These are phyloP conservation scores for Oryza longistaminata DNA, from an alignment of 176 grass and related monocot species.

Conservation along the genomic window DNA sequence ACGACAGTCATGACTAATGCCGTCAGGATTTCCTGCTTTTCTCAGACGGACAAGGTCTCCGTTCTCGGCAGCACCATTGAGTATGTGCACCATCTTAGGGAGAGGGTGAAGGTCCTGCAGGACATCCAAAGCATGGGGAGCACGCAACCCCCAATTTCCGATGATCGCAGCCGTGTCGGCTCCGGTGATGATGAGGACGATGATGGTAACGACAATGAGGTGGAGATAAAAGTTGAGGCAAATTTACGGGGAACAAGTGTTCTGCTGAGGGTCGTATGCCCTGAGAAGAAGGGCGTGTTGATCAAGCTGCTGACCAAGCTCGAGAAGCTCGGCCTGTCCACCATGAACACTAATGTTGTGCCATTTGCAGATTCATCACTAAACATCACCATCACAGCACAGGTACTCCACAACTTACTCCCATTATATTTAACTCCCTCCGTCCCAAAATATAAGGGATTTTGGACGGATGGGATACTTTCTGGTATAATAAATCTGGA, in stretches of 20 bases:
- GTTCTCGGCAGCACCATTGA: slow-evolving; percentile 32
- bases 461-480: no score
- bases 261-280: slow-evolving; percentile 33
- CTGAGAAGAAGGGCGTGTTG: slow-evolving; percentile 42
- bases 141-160: neutral
- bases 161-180: neutral
- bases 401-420: neutral
- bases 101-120: slow-evolving; percentile 23
- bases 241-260: slow-evolving; percentile 13
- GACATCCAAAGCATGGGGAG: neutral
- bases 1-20: no score
- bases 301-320: slow-evolving; percentile 40
- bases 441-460: no score
- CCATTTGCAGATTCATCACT: slow-evolving; percentile 2
- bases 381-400: slow-evolving; percentile 37
- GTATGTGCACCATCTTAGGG: slow-evolving; percentile 27
- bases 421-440: no score
- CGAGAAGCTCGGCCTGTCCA: slow-evolving; percentile 31
- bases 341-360: slow-evolving; percentile 35
- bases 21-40: neutral
- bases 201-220: no score
- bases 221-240: neutral
- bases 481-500: no score
- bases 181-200: neutral
- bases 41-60: slow-evolving; percentile 44